A percentile compares a stretch with the other conserved stretches of the same genome.
phyloP scores from a whole-genome alignment of 148 eudicot genomes.

The Fagopyrum tataricum region DNA sequence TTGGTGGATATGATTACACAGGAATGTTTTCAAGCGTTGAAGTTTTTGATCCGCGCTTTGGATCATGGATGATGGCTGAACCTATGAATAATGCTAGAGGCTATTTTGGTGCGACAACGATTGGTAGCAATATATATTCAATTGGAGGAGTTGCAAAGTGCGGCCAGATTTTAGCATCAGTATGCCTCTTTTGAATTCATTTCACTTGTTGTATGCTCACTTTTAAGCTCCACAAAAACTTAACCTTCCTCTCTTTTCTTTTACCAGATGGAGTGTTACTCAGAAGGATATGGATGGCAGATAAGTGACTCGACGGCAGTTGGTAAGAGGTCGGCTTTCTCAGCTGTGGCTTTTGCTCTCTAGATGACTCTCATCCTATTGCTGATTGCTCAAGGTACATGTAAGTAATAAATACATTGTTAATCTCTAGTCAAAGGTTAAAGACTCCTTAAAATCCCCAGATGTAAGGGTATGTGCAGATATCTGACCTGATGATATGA shows the following conservation, averaged over 20 bases:
- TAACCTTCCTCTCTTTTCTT: neutral
- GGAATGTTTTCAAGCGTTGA: conserved; percentile 52
- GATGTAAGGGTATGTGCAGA: too few relatives aligned
- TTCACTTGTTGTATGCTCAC: neutral
- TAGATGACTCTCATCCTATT: neutral
- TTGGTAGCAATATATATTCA: conserved; percentile 38
- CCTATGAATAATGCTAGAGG: conserved; percentile 51
- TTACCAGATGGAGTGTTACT: conserved; percentile 56
- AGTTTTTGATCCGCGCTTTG: conserved; percentile 54
- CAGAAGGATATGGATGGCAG: conserved; percentile 63
- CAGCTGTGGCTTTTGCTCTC: conserved; percentile 28
- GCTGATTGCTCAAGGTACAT: neutral
- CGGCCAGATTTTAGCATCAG: conserved; percentile 30
- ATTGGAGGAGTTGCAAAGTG: conserved; percentile 43
- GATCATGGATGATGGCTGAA: conserved; percentile 48
- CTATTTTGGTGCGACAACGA: conserved; percentile 32
- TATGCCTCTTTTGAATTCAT: conserved; percentile 11
- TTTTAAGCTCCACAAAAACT: neutral
- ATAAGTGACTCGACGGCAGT: conserved; percentile 29
- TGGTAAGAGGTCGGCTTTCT: conserved; percentile 57
- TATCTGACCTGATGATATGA: too few relatives aligned
- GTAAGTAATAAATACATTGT: neutral
- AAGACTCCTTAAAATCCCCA: too few relatives aligned
- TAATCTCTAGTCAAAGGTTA: too few relatives aligned
- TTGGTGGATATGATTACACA: conserved; percentile 62